Conservation (phyloP, 441 rosid genomes). For the Gossypium armourianum region DNA sequence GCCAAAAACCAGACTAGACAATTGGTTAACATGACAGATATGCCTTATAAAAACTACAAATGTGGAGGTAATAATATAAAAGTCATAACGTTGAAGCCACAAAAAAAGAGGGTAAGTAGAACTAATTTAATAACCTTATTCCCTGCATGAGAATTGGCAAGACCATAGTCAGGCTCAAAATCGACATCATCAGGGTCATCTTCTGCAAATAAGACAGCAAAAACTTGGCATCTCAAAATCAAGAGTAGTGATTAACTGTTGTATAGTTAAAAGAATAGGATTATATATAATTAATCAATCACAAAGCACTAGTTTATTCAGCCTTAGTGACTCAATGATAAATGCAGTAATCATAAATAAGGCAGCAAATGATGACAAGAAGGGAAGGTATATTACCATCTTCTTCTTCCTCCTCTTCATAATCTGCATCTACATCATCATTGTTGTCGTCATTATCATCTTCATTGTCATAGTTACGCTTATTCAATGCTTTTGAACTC, state of each 20-base stretch:
- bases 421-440: slow-evolving; percentile 57
- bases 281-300: background rate
- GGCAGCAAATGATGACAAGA: background rate
- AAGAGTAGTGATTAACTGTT: slow-evolving; percentile 6
- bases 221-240: slow-evolving; percentile 13
- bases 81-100: background rate
- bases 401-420: slow-evolving; percentile 71
- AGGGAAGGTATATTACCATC: slow-evolving; percentile 49
- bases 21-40: background rate
- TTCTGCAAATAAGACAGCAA: slow-evolving; percentile 40
- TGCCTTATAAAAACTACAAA: background rate
- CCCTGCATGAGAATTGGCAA: slow-evolving; percentile 26
- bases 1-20: background rate
- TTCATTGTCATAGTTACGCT: slow-evolving; percentile 26
- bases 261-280: background rate
- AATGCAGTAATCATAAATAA: background rate
- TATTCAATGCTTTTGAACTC: slow-evolving; percentile 41
- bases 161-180: slow-evolving; percentile 66
- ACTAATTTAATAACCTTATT: slow-evolving; percentile 41
- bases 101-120: slow-evolving; percentile 1
- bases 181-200: slow-evolving; percentile 97
- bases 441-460: slow-evolving; percentile 26
- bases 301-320: background rate
- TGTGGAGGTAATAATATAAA: background rate
- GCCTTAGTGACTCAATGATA: background rate